phyloP scores from a whole-genome alignment of 2,329 filamentous ascomycete species.

The Microdochium nivale region DNA sequence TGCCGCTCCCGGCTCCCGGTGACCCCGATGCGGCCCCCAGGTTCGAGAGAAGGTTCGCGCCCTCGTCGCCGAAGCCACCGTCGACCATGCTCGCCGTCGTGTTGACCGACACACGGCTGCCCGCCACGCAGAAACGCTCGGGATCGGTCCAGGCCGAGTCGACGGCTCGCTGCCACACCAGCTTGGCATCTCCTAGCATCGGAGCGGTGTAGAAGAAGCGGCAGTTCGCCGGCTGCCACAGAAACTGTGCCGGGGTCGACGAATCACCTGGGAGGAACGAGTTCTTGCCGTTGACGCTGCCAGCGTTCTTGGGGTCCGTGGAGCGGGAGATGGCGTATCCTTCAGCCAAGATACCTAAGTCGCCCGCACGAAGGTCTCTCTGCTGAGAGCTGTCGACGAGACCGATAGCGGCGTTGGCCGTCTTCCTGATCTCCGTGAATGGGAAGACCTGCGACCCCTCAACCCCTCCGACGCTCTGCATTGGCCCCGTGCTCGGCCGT shows the following conservation, averaged over 20 bases:
- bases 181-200: slow-evolving; percentile 29
- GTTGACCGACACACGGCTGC: slow-evolving; percentile 15
- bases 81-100: slow-evolving; percentile 1
- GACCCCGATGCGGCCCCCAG: background rate
- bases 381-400: slow-evolving; percentile 10
- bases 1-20: background rate
- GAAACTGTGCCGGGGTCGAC: slow-evolving; percentile 32
- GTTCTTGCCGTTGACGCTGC: slow-evolving; percentile 26
- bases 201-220: slow-evolving; percentile 36
- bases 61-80: background rate
- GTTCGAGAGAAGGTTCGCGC: background rate
- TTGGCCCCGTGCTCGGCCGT: slow-evolving; percentile 28
- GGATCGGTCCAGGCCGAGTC: slow-evolving; percentile 26
- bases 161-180: slow-evolving; percentile 29
- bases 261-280: slow-evolving; percentile 20
- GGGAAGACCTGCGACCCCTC: slow-evolving; percentile 32
- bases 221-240: slow-evolving; percentile 35
- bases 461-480: slow-evolving; percentile 40
- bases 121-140: slow-evolving; percentile 20
- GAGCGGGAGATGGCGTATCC: slow-evolving; percentile 23
- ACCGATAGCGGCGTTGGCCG: slow-evolving; percentile 15
- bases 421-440: slow-evolving; percentile 17
- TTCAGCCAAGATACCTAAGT: slow-evolving; percentile 20
- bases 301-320: slow-evolving; percentile 10
- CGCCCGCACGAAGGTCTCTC: slow-evolving; percentile 9